phyloP scores from a whole-genome alignment of 768 basidiomycete genomes.

The Tricholoma flavovirens region DNA sequence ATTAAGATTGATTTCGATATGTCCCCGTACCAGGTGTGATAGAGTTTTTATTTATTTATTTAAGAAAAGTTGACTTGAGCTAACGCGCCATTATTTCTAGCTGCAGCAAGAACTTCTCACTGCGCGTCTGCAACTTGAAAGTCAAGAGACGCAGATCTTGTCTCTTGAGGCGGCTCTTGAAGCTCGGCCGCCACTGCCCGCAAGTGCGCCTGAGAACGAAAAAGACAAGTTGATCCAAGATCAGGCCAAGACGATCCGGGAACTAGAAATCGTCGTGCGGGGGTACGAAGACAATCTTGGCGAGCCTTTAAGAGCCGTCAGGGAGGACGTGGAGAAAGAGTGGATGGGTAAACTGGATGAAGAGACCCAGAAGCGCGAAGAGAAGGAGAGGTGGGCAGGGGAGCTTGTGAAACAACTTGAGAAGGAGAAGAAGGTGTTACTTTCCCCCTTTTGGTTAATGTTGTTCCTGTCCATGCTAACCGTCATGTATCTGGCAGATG shows the following conservation, averaged over 20 bases:
- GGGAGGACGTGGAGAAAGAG: conserved; percentile 72
- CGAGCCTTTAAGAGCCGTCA: conserved; percentile 57
- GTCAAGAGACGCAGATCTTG: conserved; percentile 78
- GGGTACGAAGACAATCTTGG: conserved; percentile 73
- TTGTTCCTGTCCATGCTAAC: neutral
- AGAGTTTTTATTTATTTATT: neutral
- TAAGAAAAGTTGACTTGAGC: neutral
- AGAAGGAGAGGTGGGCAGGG: conserved; percentile 66
- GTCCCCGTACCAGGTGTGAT: conserved; percentile 72
- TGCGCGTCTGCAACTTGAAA: conserved; percentile 70
- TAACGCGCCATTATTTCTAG: conserved; percentile 26
- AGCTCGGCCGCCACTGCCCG: conserved; percentile 60
- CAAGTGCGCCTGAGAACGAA: conserved; percentile 63
- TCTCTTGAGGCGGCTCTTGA: conserved; percentile 76
- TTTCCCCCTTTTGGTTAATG: too few relatives aligned
- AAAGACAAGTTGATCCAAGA: conserved; percentile 72
- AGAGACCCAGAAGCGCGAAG: conserved; percentile 55
- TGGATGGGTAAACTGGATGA: conserved; percentile 56
- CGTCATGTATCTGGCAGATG: conserved; percentile 27
- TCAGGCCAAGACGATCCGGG: conserved; percentile 69
- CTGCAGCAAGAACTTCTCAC: conserved; percentile 85
- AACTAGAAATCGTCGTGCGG: conserved; percentile 65
- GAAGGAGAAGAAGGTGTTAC: conserved; percentile 59
- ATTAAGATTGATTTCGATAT: conserved; percentile 87
- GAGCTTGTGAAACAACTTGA: conserved; percentile 74